Evolutionary conservation across 2,329 filamentous ascomycete genomes (phyloP), one percentile per base, ranked within the genome.

Genomic region (Alternaria solani): DNA sequence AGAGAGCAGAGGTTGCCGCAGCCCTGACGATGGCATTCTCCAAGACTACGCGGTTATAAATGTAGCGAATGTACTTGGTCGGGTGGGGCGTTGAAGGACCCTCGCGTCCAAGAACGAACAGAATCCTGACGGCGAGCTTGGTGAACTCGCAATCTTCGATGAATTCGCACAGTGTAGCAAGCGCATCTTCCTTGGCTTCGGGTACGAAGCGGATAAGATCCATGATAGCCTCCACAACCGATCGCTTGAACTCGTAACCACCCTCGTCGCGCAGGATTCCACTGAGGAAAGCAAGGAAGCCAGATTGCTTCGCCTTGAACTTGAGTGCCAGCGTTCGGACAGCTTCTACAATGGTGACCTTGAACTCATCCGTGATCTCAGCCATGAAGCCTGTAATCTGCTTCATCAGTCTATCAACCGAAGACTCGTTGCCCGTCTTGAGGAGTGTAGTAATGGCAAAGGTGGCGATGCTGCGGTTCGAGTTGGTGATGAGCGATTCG

Each of bases 101-200:
- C 82, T 99, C 95, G 28, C 94, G 86, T 72, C 95, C 95, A 43
- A 99, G 89, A 20, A 99, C 87, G 80, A 99, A 94, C 56, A 99
- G 83, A 70, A 99, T 96, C 61, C 95, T 90, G 48, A 99, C 94
- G 30, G 95, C 94, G 64, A 99, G 86, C 82, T 99, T 99, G 28
- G 95, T 97, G 80, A 98, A 99, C 78, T 99, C 95, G 82, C 95
- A 99, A 78, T 99, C 95, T 81, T 99, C 95, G 67, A 99, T 99
- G 77, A 99, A 99, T 78, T 99, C 95, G 82, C 95, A 98, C 23
- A 99, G 88, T 75, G 98, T 95, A 14, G 94, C 92, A 49, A 99
- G 88, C 18, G 95, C 94, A 67, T 91, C 88, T 78, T 91, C 88
- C 74, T 88, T 89, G 72, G 87, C 89, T 61, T 97, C 95, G 1